Base-by-base conservation (phyloP, 352 stramenopile species). In the Phytophthora ohioensis region DNA sequence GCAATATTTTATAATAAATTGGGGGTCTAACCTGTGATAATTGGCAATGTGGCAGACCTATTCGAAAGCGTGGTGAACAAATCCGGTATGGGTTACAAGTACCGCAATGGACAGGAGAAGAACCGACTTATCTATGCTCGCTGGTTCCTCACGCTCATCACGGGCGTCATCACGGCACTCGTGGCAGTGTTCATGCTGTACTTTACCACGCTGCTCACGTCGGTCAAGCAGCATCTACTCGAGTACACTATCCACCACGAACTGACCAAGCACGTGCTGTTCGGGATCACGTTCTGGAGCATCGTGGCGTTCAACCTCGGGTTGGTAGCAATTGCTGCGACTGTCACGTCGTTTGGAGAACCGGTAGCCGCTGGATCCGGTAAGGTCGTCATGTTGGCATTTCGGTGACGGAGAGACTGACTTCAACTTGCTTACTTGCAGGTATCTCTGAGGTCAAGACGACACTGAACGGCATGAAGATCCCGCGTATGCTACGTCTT, bases 401-500 rank as follows among this genome's bases (percentile, higher is more conserved):
- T 36, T 57, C 11, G 27, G 56, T 35, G 35, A 46, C 6, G 42
- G 12, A 12, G 27, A 45, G 10, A 10, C 17, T 60, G 13, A 73
- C 9, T 57, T 53, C 9, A 49, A 49, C 11, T 35, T 60, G 21
- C 21, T 58, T 34, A 11, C 57, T 30, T 9, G 32, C 56, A 91
- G 93, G 93, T 30, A 98, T 98, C 49, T 97, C 92, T 21, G 92
- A 98, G 72, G 87, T 98, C 54, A 98, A 98, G 74, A 95, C 90
- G 12, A 98, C 93, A 60, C 82, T 98, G 10, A 98, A 98, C 67
- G 94, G 88, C 42, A 91, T 95, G 76, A 95, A 95, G 59, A 95
- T 95, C 52, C 88, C 84, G 5, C 85, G 84, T 0, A 76, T 96
- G 71, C 42, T 96, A 36, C 84, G 89, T 1, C 68, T 96, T 55